phyloP scores from a whole-genome alignment of 2,329 filamentous ascomycete species.

The Colletotrichum simmondsii region DNA sequence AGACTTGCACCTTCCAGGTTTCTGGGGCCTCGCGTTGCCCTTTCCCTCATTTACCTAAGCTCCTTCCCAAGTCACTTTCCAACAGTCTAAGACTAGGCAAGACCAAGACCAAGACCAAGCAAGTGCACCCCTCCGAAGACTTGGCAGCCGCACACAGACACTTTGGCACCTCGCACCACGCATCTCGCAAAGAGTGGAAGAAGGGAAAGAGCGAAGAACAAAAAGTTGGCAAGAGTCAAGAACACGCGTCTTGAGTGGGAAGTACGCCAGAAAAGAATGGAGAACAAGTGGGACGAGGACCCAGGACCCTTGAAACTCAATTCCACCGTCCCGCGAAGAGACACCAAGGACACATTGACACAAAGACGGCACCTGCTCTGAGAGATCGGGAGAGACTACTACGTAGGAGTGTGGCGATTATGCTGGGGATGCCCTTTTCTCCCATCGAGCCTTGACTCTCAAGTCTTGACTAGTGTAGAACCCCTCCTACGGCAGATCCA shows the following conservation, averaged over 20 bases:
- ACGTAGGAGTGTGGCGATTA: not conserved
- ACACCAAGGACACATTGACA: not conserved
- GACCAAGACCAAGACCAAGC: not conserved
- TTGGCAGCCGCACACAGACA: not conserved
- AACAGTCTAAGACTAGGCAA: no score
- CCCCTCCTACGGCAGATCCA: not conserved
- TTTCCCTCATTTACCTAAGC: not conserved
- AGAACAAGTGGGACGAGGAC: conserved; percentile 27
- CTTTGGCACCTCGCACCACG: no score
- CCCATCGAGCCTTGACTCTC: not conserved
- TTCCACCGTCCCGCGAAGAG: conserved; percentile 8
- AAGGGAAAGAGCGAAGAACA: not conserved
- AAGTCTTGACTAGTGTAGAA: no score
- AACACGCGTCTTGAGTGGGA: conserved; percentile 24
- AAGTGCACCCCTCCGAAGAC: not conserved
- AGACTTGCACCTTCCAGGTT: not conserved
- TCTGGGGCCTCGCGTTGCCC: not conserved
- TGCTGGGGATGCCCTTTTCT: not conserved
- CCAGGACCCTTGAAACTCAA: conserved; percentile 34
- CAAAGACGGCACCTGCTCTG: not conserved
- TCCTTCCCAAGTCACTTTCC: not conserved
- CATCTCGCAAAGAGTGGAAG: not conserved
- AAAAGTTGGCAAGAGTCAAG: conserved; percentile 28
- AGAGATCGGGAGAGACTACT: not conserved
- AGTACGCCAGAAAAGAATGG: conserved; percentile 9